These are phyloP conservation scores for Kluyveromyces lactis DNA, from an alignment of 805 yeast species.

Conservation along the genomic window DNA sequence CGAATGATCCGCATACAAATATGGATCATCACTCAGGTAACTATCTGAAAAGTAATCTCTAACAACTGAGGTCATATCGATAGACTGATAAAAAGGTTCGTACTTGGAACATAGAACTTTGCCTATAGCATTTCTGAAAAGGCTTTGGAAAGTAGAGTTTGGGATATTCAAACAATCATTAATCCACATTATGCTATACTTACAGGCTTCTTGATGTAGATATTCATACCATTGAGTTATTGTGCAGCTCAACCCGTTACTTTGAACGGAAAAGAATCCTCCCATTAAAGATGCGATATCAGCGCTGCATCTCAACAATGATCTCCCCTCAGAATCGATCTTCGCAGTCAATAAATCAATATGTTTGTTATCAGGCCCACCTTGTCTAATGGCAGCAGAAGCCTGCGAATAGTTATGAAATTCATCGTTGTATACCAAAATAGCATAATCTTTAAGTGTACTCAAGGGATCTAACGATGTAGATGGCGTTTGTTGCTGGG, in stretches of 20 bases:
- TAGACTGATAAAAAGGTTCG: conserved; percentile 9
- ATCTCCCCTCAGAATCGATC: conserved; percentile 44
- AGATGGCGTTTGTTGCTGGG: background rate
- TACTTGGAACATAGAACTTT: conserved; percentile 32
- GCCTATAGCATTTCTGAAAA: conserved; percentile 36
- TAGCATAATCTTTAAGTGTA: conserved; percentile 32
- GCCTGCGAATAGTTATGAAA: conserved; percentile 55
- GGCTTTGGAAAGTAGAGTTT: conserved; percentile 30
- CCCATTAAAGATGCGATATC: conserved; percentile 22
- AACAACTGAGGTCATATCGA: conserved; percentile 20
- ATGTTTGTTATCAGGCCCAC: conserved; percentile 29
- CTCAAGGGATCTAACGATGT: conserved; percentile 3
- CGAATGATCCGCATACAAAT: conserved; percentile 22
- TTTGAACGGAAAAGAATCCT: conserved; percentile 34
- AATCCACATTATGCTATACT: conserved; percentile 45
- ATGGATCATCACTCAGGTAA: conserved; percentile 12
- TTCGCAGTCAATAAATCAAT: conserved; percentile 31
- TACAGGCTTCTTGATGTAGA: conserved; percentile 39
- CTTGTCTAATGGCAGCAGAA: conserved; percentile 36
- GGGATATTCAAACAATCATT: conserved; percentile 33
- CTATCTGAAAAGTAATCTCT: conserved; percentile 18
- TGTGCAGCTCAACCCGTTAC: conserved; percentile 48
- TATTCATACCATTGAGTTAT: conserved; percentile 44
- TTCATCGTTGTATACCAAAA: conserved; percentile 75
- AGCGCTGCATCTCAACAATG: conserved; percentile 34